phyloP scores from a whole-genome alignment of 2,329 filamentous ascomycete species.

The Scolecobasidium constrictum region DNA sequence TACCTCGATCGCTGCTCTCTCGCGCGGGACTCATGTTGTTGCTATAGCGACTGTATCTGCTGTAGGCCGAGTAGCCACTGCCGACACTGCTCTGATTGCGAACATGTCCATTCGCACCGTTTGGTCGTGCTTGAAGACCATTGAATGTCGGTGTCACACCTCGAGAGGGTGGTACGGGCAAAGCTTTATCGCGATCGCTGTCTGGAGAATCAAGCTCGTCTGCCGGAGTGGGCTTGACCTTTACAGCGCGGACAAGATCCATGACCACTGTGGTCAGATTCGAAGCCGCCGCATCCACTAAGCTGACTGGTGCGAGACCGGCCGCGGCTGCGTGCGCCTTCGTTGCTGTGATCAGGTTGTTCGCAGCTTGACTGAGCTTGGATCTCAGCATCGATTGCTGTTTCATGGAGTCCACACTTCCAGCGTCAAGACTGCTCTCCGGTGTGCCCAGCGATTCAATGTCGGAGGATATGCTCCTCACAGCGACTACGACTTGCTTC shows the following conservation, averaged over 20 bases:
- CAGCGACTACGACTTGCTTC: constrained; percentile 72
- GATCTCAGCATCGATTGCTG: constrained; percentile 63
- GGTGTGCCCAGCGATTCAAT: constrained; percentile 48
- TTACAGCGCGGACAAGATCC: constrained; percentile 72
- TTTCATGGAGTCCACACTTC: constrained; percentile 22
- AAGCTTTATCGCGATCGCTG: constrained; percentile 33
- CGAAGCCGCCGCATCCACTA: constrained; percentile 86
- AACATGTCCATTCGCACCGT: constrained; percentile 5
- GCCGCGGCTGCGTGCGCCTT: constrained; percentile 79
- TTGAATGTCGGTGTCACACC: background rate
- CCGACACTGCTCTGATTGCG: constrained; percentile 16
- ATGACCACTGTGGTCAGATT: constrained; percentile 80
- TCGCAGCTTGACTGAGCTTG: constrained; percentile 83
- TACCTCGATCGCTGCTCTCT: constrained; percentile 2
- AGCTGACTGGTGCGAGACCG: constrained; percentile 82
- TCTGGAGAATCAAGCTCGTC: constrained; percentile 72
- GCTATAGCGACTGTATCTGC: constrained; percentile 8
- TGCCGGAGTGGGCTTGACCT: constrained; percentile 65
- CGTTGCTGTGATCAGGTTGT: constrained; percentile 87
- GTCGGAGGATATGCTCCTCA: constrained; percentile 76
- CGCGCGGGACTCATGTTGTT: constrained; percentile 6
- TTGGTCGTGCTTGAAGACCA: background rate
- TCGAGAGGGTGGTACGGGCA: background rate
- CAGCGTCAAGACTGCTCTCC: constrained; percentile 6
- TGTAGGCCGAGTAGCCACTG: constrained; percentile 9